Percentiles rank a stretch among this genome's conserved stretches.
Evolutionary conservation across 2,329 filamentous ascomycete species (phyloP).

Genomic region (Akanthomyces lecanii): DNA sequence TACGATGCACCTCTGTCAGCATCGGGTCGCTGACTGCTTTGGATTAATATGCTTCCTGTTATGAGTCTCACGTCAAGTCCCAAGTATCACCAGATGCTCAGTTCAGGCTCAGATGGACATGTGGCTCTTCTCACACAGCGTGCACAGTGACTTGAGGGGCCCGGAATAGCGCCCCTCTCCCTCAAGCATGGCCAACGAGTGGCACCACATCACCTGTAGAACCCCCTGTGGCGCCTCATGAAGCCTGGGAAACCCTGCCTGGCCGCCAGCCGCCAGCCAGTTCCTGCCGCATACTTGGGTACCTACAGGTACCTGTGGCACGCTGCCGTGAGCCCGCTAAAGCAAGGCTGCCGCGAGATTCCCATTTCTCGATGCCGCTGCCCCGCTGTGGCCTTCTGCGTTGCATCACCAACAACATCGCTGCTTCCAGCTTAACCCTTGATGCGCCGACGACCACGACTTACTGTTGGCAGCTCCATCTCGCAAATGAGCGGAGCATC

Average conservation of each 20-base stretch:
- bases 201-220: not conserved
- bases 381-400: not conserved
- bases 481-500: not conserved
- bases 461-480: not conserved
- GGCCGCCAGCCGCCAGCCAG: not conserved
- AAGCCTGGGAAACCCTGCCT: not conserved
- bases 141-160: not conserved
- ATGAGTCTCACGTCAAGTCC: not conserved
- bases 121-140: not conserved
- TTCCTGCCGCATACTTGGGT: not conserved
- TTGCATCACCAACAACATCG: constrained; percentile 10
- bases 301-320: not conserved
- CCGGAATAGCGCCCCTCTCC: not conserved
- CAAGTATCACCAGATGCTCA: not conserved
- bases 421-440: not conserved
- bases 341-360: not conserved
- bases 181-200: not conserved
- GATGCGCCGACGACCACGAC: constrained; percentile 1
- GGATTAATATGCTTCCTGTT: not conserved
- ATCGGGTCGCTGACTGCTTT: not conserved
- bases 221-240: too few species aligned
- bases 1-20: not conserved
- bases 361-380: not conserved
- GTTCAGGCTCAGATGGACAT: not conserved
- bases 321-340: constrained; percentile 6